phyloP scores from a whole-genome alignment of 1,139 yeast species.

The Suhomyces bokatorum region DNA sequence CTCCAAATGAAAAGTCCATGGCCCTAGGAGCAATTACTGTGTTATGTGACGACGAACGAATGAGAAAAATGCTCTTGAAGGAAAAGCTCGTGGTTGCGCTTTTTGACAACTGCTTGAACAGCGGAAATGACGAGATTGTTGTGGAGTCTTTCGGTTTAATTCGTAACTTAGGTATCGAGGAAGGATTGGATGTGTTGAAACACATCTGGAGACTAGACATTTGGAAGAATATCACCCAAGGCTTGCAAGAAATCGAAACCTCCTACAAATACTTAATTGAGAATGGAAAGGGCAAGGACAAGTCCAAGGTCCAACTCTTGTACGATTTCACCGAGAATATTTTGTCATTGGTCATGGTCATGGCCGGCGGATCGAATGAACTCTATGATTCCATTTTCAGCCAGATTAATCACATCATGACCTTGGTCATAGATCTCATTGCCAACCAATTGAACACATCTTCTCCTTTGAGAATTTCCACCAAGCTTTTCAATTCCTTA shows the following conservation, averaged over 20 bases:
- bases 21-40: slow-evolving; percentile 75
- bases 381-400: slow-evolving; percentile 53
- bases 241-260: slow-evolving; percentile 49
- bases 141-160: slow-evolving; percentile 80
- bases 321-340: slow-evolving; percentile 75
- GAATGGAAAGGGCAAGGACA: slow-evolving; percentile 33
- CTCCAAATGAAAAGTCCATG: slow-evolving; percentile 73
- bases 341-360: slow-evolving; percentile 63
- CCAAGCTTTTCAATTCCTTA: slow-evolving; percentile 50
- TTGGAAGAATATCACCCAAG: slow-evolving; percentile 57
- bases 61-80: slow-evolving; percentile 64
- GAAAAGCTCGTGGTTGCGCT: slow-evolving; percentile 67
- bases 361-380: slow-evolving; percentile 66
- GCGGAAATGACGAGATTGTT: slow-evolving; percentile 69
- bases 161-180: slow-evolving; percentile 78
- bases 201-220: slow-evolving; percentile 78
- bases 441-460: slow-evolving; percentile 26
- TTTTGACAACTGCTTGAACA: slow-evolving; percentile 65
- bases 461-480: slow-evolving; percentile 35
- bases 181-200: slow-evolving; percentile 82
- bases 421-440: slow-evolving; percentile 44
- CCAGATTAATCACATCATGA: slow-evolving; percentile 44
- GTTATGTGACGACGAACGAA: slow-evolving; percentile 64
- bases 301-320: slow-evolving; percentile 47
- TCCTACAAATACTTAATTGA: slow-evolving; percentile 48